Conservation (phyloP, 257 asterid genomes). For the Lantana camara region DNA sequence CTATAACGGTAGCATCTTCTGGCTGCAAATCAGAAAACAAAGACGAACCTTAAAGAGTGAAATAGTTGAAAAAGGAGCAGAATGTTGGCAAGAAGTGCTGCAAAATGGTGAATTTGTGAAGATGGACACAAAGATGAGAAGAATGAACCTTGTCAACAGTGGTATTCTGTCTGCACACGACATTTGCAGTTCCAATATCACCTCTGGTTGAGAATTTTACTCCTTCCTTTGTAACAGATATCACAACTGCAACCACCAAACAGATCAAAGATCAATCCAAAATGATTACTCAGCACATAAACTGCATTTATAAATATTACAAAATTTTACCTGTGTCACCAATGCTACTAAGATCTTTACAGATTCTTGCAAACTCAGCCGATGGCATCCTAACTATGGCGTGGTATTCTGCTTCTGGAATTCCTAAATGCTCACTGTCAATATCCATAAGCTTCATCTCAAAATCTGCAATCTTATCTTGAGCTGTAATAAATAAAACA, state of each 20-base stretch:
- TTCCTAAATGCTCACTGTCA: conserved; percentile 69
- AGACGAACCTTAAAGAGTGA: conserved; percentile 2
- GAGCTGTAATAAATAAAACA: conserved; percentile 35
- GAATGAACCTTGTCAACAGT: conserved; percentile 78
- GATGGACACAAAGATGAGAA: not conserved
- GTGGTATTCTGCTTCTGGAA: conserved; percentile 70
- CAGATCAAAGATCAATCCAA: not conserved
- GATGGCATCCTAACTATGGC: conserved; percentile 73
- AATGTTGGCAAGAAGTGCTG: not conserved
- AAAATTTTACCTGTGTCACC: conserved; percentile 58
- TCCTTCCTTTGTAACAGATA: conserved; percentile 95
- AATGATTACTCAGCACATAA: not conserved
- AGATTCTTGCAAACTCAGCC: conserved; percentile 57
- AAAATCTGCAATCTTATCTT: conserved; percentile 68
- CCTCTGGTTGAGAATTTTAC: conserved; percentile 95
- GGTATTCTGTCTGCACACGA: conserved; percentile 88
- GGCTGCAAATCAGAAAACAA: conserved; percentile 47
- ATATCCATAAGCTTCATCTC: conserved; percentile 75
- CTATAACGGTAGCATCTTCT: conserved; percentile 75
- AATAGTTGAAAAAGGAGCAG: not conserved
- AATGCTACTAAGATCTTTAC: conserved; percentile 68
- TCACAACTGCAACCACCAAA: conserved; percentile 60
- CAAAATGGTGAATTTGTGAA: not conserved
- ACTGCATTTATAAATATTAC: not conserved
- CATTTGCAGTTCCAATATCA: conserved; percentile 82